Evolutionary conservation across 345 rosid genomes (phyloP).

Genomic region (Hevea brasiliensis): DNA sequence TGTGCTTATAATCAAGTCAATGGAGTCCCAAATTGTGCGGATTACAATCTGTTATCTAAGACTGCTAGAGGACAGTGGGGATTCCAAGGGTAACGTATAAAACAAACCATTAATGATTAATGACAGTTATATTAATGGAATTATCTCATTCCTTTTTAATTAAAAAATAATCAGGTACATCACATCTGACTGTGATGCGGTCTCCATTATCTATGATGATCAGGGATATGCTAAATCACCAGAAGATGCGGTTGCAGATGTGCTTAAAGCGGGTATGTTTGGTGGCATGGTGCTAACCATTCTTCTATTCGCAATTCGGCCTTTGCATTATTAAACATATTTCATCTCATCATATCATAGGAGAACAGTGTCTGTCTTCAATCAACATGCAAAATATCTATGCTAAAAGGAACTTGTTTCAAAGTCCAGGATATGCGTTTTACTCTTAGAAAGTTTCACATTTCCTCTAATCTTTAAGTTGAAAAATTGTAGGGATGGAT

Average conservation of each 20-base stretch:
- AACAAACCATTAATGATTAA: not conserved
- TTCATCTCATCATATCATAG: too few relatives aligned
- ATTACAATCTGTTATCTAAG: slow-evolving; percentile 27
- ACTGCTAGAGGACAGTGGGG: slow-evolving; percentile 61
- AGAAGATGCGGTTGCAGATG: slow-evolving; percentile 79
- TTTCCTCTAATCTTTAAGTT: slow-evolving; percentile 6
- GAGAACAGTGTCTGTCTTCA: too few relatives aligned
- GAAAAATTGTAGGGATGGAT: slow-evolving; percentile 70
- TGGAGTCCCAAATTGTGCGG: slow-evolving; percentile 38
- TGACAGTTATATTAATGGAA: not conserved
- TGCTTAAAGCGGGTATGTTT: slow-evolving; percentile 81
- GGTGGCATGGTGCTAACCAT: not conserved
- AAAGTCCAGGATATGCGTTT: not conserved
- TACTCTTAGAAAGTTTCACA: not conserved
- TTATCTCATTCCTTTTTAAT: not conserved
- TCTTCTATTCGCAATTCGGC: not conserved
- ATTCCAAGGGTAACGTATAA: slow-evolving; percentile 55
- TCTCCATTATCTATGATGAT: slow-evolving; percentile 52
- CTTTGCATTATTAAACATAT: too few relatives aligned
- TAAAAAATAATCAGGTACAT: slow-evolving; percentile 54
- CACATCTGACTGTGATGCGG: slow-evolving; percentile 87
- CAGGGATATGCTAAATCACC: slow-evolving; percentile 71
- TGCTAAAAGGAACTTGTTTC: too few relatives aligned
- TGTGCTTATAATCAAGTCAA: slow-evolving; percentile 36
- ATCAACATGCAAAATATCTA: too few relatives aligned